These are phyloP conservation scores for Carex littledalei DNA, from an alignment of 176 grass and related monocot genomes.

Conservation along the genomic window DNA sequence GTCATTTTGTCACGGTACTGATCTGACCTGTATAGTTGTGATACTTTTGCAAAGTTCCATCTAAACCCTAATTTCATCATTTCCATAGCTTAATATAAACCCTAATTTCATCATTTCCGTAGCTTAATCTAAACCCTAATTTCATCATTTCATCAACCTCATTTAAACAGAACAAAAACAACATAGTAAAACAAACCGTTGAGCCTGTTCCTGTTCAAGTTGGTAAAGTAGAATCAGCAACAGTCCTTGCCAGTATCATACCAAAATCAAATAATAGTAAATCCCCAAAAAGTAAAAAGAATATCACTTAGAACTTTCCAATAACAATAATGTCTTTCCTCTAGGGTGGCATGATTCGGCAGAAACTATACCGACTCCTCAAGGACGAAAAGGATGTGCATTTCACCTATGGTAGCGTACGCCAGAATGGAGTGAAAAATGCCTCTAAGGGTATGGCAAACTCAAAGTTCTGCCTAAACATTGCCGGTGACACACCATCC, in stretches of 20 bases:
- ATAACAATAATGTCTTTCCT: neutral
- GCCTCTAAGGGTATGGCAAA: constrained; percentile 56
- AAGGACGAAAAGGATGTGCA: constrained; percentile 60
- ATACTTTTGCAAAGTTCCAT: neutral
- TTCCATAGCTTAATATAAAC: neutral
- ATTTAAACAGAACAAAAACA: neutral
- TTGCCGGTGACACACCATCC: constrained; percentile 79
- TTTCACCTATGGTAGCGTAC: constrained; percentile 74
- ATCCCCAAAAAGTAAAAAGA: neutral
- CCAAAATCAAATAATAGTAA: neutral
- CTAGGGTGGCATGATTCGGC: constrained; percentile 73
- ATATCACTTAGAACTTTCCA: neutral
- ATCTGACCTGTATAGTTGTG: neutral
- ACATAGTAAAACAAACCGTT: neutral
- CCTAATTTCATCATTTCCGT: neutral
- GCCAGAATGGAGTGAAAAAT: constrained; percentile 59
- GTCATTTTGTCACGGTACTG: neutral
- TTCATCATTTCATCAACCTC: neutral
- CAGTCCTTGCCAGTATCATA: neutral
- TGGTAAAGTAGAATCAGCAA: neutral
- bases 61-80: neutral
- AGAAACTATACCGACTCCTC: constrained; percentile 54
- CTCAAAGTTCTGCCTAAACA: constrained; percentile 79
- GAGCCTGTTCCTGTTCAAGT: neutral
- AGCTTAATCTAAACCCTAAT: neutral